Evolutionary conservation across 1,139 yeast species (phyloP), one percentile per base, ranked within the genome.

Genomic region (Saccharomyces hybrid): DNA sequence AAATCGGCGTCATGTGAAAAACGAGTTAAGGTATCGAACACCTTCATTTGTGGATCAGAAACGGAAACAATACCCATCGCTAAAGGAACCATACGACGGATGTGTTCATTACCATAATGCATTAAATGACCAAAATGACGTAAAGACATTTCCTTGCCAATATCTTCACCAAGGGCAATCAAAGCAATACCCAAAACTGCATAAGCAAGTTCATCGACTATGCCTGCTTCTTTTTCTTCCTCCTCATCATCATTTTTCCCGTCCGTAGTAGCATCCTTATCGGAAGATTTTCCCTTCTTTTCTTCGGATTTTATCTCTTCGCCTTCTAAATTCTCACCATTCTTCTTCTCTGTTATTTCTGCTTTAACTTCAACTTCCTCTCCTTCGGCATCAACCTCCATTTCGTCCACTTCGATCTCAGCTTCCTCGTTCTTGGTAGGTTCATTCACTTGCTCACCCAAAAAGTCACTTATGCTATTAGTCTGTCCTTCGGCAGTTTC

Each of bases 111-210:
- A 57, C 99, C 99, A 70, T 93, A 95, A 73, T 95, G 99, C 96
- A 95, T 90, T 71, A 91, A 78, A 71, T 95, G 99, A 52, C 96
- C 91, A 69, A 91, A 93, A 73, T 95, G 99, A 71, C 99, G 93
- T 66, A 93, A 76, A 13, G 95, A 86, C 99, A 95, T 95, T 65
- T 93, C 98, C 71, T 88, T 95, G 47, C 99, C 99, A 71, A 95
- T 88, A 61, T 89, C 96, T 72, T 95, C 99, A 59, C 99, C 99
- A 89, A 95, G 86, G 28, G 98, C 95, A 68, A 95, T 88, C 63
- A 87, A 80, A 0, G 98, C 99, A 63, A 95, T 80, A 57, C 99
- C 99, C 53, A 95, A 78, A 23, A 95, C 98, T 4, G 98, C 95
- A 67, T 88, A 88, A 67, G 90, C 90, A 65, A 82, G 81, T 56